phyloP scores from a whole-genome alignment of 2,329 filamentous ascomycete genomes.

The Dendrostoma leiphaemia region DNA sequence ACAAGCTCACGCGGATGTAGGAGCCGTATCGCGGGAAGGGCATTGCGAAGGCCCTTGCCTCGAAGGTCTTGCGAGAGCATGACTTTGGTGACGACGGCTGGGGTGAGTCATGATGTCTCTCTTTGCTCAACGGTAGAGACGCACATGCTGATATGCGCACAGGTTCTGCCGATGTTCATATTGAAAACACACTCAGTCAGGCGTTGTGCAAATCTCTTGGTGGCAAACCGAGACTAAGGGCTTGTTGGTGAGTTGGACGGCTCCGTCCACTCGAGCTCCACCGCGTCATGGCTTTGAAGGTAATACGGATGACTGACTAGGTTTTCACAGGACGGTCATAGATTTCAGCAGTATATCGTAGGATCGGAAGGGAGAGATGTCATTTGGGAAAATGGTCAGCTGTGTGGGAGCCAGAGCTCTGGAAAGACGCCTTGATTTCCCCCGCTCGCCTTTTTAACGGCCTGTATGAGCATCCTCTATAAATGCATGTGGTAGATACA shows the following conservation, averaged over 20 bases:
- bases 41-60: constrained; percentile 59
- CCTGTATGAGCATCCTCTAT: neutral
- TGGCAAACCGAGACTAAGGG: constrained; percentile 52
- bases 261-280: too few relatives aligned
- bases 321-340: constrained; percentile 21
- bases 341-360: constrained; percentile 20
- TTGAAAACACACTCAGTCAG: constrained; percentile 58
- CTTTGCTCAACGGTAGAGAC: neutral
- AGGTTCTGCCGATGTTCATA: constrained; percentile 60
- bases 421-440: neutral
- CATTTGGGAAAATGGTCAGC: too few relatives aligned
- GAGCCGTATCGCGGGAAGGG: constrained; percentile 58
- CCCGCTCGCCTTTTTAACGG: too few relatives aligned
- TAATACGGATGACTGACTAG: constrained; percentile 3
- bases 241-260: constrained; percentile 54
- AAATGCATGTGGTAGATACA: neutral
- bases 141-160: neutral
- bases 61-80: constrained; percentile 55
- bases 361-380: too few relatives aligned
- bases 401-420: neutral
- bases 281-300: too few relatives aligned
- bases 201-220: constrained; percentile 61
- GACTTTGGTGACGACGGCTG: constrained; percentile 50
- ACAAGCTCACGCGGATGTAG: constrained; percentile 26
- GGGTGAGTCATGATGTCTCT: constrained; percentile 28